Evolutionary conservation across 2,329 filamentous ascomycete genomes (phyloP).

Genomic region (Fusarium longipes): DNA sequence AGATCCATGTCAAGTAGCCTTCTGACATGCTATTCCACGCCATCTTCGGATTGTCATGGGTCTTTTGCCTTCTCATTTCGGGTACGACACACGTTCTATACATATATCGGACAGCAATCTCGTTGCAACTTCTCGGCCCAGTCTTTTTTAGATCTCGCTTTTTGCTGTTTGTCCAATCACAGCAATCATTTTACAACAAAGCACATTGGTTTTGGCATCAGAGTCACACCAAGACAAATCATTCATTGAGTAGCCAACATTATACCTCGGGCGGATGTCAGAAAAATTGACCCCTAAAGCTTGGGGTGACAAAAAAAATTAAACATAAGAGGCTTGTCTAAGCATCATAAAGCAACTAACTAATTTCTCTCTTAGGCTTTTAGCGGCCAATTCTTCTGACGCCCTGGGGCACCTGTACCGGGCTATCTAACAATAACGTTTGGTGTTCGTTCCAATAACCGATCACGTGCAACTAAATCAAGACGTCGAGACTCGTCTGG

Average conservation of each 20-base stretch:
- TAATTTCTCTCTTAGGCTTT: too few species aligned
- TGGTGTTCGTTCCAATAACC: constrained; percentile 13
- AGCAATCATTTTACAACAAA: neutral
- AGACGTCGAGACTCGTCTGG: constrained; percentile 20
- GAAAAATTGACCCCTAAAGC: too few species aligned
- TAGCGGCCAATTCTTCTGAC: too few species aligned
- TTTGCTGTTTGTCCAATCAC: neutral
- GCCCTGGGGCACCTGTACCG: too few species aligned
- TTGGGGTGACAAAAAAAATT: too few species aligned
- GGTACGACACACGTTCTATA: constrained; percentile 17
- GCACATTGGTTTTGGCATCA: neutral
- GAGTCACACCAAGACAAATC: neutral
- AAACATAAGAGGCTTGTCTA: too few species aligned
- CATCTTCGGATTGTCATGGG: constrained; percentile 9
- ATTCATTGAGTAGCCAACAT: neutral
- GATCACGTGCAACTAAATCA: constrained; percentile 22
- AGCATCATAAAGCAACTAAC: too few species aligned
- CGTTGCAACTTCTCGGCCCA: constrained; percentile 19
- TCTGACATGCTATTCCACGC: constrained; percentile 32
- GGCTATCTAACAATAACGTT: neutral
- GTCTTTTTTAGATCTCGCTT: constrained; percentile 33
- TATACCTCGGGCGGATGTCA: too few species aligned
- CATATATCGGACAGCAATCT: constrained; percentile 30
- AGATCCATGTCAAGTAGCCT: constrained; percentile 7
- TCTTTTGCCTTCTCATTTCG: constrained; percentile 29